phyloP scores from a whole-genome alignment of 1,139 yeast genomes.

The Geotrichum klebahnii region DNA sequence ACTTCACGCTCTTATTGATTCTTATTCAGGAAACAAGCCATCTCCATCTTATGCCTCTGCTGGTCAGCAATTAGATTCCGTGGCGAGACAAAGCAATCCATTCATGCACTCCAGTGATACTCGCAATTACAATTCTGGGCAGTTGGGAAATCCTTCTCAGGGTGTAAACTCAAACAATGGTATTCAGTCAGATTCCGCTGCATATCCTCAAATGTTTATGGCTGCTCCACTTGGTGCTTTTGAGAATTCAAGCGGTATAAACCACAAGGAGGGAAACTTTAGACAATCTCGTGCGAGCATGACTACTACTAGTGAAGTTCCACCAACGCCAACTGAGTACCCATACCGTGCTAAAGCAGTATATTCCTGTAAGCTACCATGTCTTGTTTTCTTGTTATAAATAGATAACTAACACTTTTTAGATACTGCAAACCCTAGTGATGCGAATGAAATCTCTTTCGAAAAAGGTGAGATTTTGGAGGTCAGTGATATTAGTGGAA shows the following conservation, averaged over 20 bases:
- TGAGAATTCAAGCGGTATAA: slow-evolving; percentile 45
- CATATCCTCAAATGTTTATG: slow-evolving; percentile 49
- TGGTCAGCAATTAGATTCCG: neutral
- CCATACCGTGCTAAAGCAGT: slow-evolving; percentile 84
- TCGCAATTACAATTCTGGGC: neutral
- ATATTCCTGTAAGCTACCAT: slow-evolving; percentile 57
- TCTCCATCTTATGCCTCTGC: neutral
- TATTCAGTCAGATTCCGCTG: no score
- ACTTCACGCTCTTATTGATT: slow-evolving; percentile 77
- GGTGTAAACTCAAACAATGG: no score
- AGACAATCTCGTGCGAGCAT: slow-evolving; percentile 10
- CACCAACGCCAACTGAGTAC: slow-evolving; percentile 48
- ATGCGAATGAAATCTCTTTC: slow-evolving; percentile 87
- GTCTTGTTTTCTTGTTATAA: neutral
- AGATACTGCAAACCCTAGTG: slow-evolving; percentile 75
- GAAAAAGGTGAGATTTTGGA: slow-evolving; percentile 84
- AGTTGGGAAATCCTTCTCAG: neutral
- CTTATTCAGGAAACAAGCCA: slow-evolving; percentile 45
- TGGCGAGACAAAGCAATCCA: slow-evolving; percentile 3
- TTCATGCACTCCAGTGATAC: neutral
- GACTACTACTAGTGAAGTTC: slow-evolving; percentile 23
- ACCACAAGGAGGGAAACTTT: slow-evolving; percentile 5
- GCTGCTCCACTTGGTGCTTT: slow-evolving; percentile 54
- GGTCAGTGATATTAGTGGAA: slow-evolving; percentile 89
- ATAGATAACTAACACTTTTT: no score